Evolutionary conservation across 306 rosid species (phyloP), one percentile per base, ranked within the genome.

Genomic region (Cucumis melo): DNA sequence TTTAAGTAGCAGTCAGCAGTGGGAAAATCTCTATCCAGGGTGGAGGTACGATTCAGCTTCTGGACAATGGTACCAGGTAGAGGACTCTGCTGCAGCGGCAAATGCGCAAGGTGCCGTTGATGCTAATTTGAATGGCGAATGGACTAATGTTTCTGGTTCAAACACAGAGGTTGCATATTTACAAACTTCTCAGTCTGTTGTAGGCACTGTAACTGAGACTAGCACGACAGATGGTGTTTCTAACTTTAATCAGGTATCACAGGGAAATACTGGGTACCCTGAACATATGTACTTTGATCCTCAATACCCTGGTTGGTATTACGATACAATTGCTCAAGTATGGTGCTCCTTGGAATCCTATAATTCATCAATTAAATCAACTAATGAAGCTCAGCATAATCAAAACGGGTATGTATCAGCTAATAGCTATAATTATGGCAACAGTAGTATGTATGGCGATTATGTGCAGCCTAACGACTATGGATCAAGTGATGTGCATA

Each of bases 11-110:
- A 80, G 85, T 53, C 90, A 89, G 84, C 75, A 81, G 54, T 91
- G 95, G 98, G 96, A 93, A 78, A 80, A 81, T 82, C 84, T 80
- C 38, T 92, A 89, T 88, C 98, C 96, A 39, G 96, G 98, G 57
- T 93, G 96, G 96, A 93, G 80, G 84, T 88, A 76, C 66, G 96
- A 93, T 68, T 12, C 76, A 16, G 71, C 66, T 83, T 82, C 88
- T 6, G 89, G 90, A 78, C 89, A 93, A 71, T 93, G 98, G 96
- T 86, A 88, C 83, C 93, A 82, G 82, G 84, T 88, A n/a, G 91
- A 87, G 44, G 87, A 24, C 75, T 77, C 77, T 73, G 75, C 77
- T 77, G 79, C 72, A 34, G 54, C 82, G 27, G 61, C 81, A 9
- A 19, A 84, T 67, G 82, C 70, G 71, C 89, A 84, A 76, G 81